Evolutionary conservation across 1,284 basidiomycete species (phyloP), one percentile per base, ranked within the genome.

Genomic region (Caloboletus firmus): DNA sequence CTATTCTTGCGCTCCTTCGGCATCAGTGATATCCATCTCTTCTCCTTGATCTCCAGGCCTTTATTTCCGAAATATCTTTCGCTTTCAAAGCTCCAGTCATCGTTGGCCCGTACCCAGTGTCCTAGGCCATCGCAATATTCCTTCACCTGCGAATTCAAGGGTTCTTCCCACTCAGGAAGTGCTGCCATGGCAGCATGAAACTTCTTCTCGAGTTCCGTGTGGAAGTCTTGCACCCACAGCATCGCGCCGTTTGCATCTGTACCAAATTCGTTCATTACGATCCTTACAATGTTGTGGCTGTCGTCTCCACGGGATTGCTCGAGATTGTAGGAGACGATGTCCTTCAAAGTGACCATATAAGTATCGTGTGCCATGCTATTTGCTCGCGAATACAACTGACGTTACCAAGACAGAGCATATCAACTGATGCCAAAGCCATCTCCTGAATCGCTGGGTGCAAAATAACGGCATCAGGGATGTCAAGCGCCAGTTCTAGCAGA

Each of bases 261-360:
- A 5, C 59, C 56, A 5, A 64, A 52, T 39, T 75, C 67, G 18
- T 68, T 60, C 73, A 74, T 76, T 22, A 71, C 67, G 9, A 72
- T 55, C 0, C 68, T 72, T 40, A 78, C 52, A 15, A 75, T 63
- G 51, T 78, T 78, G 59, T 76, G 70, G n/a, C 53, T 52, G 30
- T 63, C 70, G 10, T 72, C 63, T 2, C 73, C 74, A 8, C 63
- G 63, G 2, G 69, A 67, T n/a, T n/a, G n/a, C n/a, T n/a, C n/a
- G n/a, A n/a, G n/a, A n/a, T n/a, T n/a, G n/a, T n/a, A n/a, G n/a
- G 76, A 76, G 41, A 59, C 62, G 26, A 60, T 41, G 31, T 58
- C 56, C 56, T 57, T 17, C 24, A 42, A 24, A 36, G 15, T 3
- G 3, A 34, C 34, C 30, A 40, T 1, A 7, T 55, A 7, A 59